Evolutionary conservation across 495 filamentous ascomycete genomes (phyloP), one percentile per base, ranked within the genome.

Genomic region (Cercophora newfieldiana): DNA sequence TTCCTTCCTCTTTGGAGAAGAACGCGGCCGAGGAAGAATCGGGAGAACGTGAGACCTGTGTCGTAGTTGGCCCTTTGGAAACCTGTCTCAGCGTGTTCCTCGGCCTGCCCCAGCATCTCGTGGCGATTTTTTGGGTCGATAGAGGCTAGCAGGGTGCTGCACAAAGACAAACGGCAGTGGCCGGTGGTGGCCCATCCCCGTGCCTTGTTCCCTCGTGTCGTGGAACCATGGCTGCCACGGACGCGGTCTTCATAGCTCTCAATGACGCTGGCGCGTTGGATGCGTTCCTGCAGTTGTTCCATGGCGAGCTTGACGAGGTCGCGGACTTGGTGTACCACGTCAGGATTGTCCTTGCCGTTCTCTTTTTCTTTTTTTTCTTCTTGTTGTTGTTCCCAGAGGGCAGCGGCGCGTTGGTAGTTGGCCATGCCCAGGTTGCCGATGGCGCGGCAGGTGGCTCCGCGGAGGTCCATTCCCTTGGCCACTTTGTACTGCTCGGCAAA

Each of bases 381-480:
- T 22, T 29, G 59, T 18, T 21, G 22, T 0, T 61, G 24, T 21
- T 61, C 37, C 57, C 59, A 61, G 7, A 56, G 26, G 47, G 68
- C 37, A n/a, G 57, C 59, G 12, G 51, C 68, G 21, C 72, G 57
- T 33, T 77, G 70, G 29, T 79, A 79, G 49, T 75, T 77, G 18
- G 68, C 61, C 67, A 74, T 74, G 1, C 77, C 77, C 4, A 75
- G 55, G 24, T 76, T 77, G 12, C 77, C 77, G 28, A 77, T 69
- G 0, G 77, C 68, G 26, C 77, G 77, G 29, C 75, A 79, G 8
- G 66, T 64, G 26, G 63, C 61, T 3, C 33, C 28, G 5, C 71
- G 65, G 3, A 56, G 14, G 14, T 64, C 61, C 14, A 72, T 57
- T 18, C 69, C 18, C 48, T 66, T 71, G 2, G 76, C 76, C 5